Base-by-base conservation (phyloP, 331 rosid genomes). In the Malus hybrid region DNA sequence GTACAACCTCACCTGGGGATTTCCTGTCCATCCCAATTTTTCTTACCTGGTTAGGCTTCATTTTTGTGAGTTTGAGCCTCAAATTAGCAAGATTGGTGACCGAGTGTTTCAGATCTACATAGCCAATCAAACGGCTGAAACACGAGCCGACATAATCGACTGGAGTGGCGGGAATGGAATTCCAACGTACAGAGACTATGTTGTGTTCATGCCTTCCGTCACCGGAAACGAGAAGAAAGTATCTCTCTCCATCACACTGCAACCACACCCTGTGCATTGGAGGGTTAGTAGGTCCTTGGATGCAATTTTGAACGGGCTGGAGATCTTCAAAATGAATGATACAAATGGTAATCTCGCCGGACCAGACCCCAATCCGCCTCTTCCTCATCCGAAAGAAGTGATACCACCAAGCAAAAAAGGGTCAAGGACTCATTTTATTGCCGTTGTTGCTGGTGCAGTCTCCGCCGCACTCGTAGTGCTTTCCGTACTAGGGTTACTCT, bases 301-400 rank as follows among this genome's bases (percentile, higher is more conserved):
- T 36, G 80, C 85, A 0, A 64, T 86, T 22, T 68, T 91, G 59
- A 91, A 84, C 12, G 95, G 97, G 3, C 57, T 84, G 0, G 97
- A 91, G 44, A 80, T 89, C 10, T 85, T 89, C 79, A 91, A 87
- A 70, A 27, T 86, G 36, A 91, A 82, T 9, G 67, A 70, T 1
- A 0, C 52, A 1, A 61, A 0, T 1, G 36, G 71, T 0, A 89
- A 39, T 64, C 89, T 89, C 2, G 93, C 83, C 3, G 87, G 90
- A 10, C 76, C 57, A 1, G 89, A 87, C 70, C 97, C 92, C 2
- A 74, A 85, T 7, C 82, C 80, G 32, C 39, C 65, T 18, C 78
- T 0, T 10, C 63, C 63, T 1, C 9, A 0, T 52, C 57, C 57
- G 0, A 0, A 0, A 20, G 0, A 57, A 18, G 15, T 4, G 63